These are phyloP conservation scores for Hibiscus tridactylites DNA, from an alignment of 345 rosid species.

Conservation along the genomic window DNA sequence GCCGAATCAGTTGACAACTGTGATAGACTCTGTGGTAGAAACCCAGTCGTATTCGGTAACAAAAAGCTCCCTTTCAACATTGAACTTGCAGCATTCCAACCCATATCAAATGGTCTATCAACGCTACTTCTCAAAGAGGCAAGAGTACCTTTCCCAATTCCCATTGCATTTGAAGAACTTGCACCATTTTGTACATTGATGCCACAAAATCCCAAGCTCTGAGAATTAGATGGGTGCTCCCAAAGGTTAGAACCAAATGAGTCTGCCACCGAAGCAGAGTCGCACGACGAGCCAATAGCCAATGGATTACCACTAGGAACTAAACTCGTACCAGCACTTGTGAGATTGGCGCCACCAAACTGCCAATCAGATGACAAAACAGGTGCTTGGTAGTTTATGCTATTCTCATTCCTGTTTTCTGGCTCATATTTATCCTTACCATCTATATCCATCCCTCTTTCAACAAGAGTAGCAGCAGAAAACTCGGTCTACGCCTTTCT, in stretches of 20 bases:
- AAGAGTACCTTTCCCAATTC: conserved; percentile 32
- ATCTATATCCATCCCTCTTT: conserved; percentile 46
- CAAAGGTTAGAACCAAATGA: conserved; percentile 55
- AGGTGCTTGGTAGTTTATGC: conserved; percentile 36
- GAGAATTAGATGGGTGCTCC: conserved; percentile 54
- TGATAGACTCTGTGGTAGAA: conserved; percentile 57
- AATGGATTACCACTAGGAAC: conserved; percentile 42
- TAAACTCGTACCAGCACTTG: conserved; percentile 42
- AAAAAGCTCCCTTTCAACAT: conserved; percentile 54
- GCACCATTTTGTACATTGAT: conserved; percentile 34
- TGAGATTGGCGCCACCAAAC: conserved; percentile 38
- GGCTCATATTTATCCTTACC: conserved; percentile 51
- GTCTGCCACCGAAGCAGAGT: conserved; percentile 65
- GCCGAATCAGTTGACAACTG: conserved; percentile 92
- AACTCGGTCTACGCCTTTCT: conserved; percentile 14
- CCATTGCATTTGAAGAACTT: conserved; percentile 29
- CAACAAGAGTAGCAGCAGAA: conserved; percentile 11
- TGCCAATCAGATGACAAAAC: conserved; percentile 52
- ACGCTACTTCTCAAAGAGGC: conserved; percentile 36
- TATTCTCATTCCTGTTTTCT: conserved; percentile 44
- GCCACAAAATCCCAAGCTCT: conserved; percentile 56
- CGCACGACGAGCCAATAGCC: conserved; percentile 46
- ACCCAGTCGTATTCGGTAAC: conserved; percentile 44
- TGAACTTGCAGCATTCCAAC: conserved; percentile 59
- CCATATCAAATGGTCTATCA: conserved; percentile 55